Base-by-base conservation (phyloP, 1,284 basidiomycete genomes). In the Cutaneotrichosporon mucoides region DNA sequence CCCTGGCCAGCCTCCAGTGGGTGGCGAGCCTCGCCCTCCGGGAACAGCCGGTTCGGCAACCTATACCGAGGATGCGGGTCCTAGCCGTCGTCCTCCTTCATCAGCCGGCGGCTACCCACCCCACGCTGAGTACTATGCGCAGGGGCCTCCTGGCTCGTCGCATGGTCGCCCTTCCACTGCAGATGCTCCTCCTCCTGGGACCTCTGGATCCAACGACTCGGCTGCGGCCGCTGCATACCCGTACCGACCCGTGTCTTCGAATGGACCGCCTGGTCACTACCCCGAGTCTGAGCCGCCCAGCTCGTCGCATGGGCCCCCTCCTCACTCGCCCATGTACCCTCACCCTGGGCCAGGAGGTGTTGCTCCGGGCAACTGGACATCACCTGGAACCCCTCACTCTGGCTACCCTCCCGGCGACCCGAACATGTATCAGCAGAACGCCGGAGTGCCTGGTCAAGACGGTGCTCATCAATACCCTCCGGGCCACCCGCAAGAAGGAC, bases 281-380 rank as follows among this genome's bases (percentile, higher is more conserved):
- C 64, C 72, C 45, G 75, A 75, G 6, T 74, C 75, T 8, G 73
- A 75, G 61, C 75, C 73, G 15, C 73, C 73, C n/a, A 61, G 63
- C 7, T 68, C 73, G 13, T 70, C 75, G 41, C 73, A 73, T 42
- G 73, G 75, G 24, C 72, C 71, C 4, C 63, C 65, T 16, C 71
- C 73, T 24, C 68, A 74, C 60, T 73, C 72, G 15, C 75, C 73
- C 12, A 73, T 75, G 73, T 75, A 75, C 53, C 63, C 63, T 7
- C 55, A 59, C 46, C 52, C 51, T 5, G 51, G 45, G 10, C 24
- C 57, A 2, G 54, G 45, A 6, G 38, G 48, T 2, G 54, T 58
- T 6, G 60, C 70, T 11, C 61, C 60, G 2, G 61, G 57, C 12
- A 62, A 67, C 43, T 75, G 72, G 70, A 68, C 73, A 1, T 74